Conservation (phyloP, 2,329 filamentous ascomycete species). For the Taxawa tesnikishii region DNA sequence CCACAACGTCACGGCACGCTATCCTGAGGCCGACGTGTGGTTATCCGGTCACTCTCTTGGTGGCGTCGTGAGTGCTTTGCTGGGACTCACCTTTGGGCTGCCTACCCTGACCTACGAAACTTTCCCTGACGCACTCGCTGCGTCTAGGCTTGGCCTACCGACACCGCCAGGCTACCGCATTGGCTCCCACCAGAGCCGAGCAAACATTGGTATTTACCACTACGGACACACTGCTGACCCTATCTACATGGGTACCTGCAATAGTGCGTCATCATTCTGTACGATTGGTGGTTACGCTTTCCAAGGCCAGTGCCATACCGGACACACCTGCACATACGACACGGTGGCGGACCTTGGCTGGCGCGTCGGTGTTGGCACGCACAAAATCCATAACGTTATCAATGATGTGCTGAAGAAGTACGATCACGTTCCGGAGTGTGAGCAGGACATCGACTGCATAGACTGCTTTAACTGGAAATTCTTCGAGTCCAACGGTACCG, state of each 20-base stretch:
- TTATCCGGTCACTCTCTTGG: conserved; percentile 85
- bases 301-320: conserved; percentile 85
- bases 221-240: conserved; percentile 95
- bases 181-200: conserved; percentile 55
- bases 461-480: conserved; percentile 94
- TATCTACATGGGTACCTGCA: conserved; percentile 87
- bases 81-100: conserved; percentile 82
- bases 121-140: conserved; percentile 80
- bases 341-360: conserved; percentile 85
- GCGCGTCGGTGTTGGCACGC: conserved; percentile 81
- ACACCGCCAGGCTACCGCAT: conserved; percentile 68
- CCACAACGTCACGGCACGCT: conserved; percentile 79
- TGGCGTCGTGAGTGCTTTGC: conserved; percentile 74
- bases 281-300: conserved; percentile 88
- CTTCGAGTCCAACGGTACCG: conserved; percentile 82
- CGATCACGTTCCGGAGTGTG: conserved; percentile 65
- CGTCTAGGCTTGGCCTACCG: conserved; percentile 72
- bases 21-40: conserved; percentile 78
- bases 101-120: conserved; percentile 91
- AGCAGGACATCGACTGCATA: conserved; percentile 60
- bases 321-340: conserved; percentile 80
- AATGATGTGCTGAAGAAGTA: conserved; percentile 77
- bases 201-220: conserved; percentile 70
- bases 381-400: conserved; percentile 83
- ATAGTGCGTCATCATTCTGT: conserved; percentile 77